Base-by-base conservation (phyloP, 2,329 filamentous ascomycete species). In the Drechslerella coelobrocha region DNA sequence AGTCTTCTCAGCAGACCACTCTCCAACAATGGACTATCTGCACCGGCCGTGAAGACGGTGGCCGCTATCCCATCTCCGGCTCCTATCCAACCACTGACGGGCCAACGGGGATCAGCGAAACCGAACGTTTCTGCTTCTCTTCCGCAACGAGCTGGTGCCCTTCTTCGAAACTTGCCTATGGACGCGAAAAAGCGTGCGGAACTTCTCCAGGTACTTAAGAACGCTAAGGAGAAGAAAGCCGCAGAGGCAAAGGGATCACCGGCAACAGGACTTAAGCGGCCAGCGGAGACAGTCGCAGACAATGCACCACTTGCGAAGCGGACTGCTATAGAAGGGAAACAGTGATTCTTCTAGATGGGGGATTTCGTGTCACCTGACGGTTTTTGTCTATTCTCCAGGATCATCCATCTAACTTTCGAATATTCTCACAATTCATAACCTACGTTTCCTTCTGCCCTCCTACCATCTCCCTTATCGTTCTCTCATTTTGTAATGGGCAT, bases 161-260 rank as follows among this genome's bases (percentile, higher is more conserved):
- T 71, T 9, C 37, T 71, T 19, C 54, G 57, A 26, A 52, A 47
- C 21, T 31, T 71, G 14, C 27, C 50, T n/a, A 39, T 59, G 7
- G 59, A 63, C 17, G 39, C 52, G 0, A 45, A 63, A 39, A 63
- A 52, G 29, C 48, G 48, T 10, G 59, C 61, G 6, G 53, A 60
- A 29, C 24, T 71, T 23, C 59, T 71, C 8, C 52, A 71, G 19
- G 41, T 60, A 8, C 66, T 71, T 21, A 71, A 71, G 39, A 60
- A 50, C 9, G 66, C 59, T 6, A 71, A 71, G 37, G 66, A 71
- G 48, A 71, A 63, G 31, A 71, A 71, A 23, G 66, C 66, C 10
- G 66, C 59, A 1, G 66, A 62, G 54, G 34, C 66, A 52, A 63
- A 52, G 47, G 54, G 45, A 31, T 24, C 48, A 10, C 55, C 39